Evolutionary conservation across 495 filamentous ascomycete genomes (phyloP), one percentile per base, ranked within the genome.

Genomic region (Penicillium diatomitis): DNA sequence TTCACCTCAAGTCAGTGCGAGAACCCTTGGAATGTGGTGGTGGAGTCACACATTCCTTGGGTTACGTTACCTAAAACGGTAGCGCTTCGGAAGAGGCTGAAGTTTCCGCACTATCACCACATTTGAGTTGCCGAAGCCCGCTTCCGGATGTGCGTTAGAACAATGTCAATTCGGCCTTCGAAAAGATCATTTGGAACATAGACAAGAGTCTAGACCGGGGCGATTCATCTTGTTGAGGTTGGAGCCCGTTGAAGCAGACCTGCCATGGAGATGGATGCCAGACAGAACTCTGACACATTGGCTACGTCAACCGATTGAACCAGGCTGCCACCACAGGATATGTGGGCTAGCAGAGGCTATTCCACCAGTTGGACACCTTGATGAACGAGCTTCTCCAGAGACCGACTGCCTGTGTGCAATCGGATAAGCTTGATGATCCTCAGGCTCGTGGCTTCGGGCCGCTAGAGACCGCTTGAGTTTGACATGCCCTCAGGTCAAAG

Each of bases 121-220:
- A 42, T 42, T 31, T 9, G 20, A 31, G 30, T 5, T 41, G 38
- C 50, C 52, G 50, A 43, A 53, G 54, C 56, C 56, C 59, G 54
- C 51, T 60, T 57, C 53, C 60, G 57, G 55, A 12, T 46, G 41
- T 20, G 20, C 44, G 42, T 39, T 11, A 45, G 41, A 53, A 52
- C 42, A 47, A 50, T 33, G 27, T 32, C 41, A n/a, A 31, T 39
- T 33, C 3, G 31, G 30, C 8, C 42, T 20, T 20, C 20, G 20
- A 20, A 20, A 20, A 31, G n/a, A 32, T 4, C 32, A 10, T 20
- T 29, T 27, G 8, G 31, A 34, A 44, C 5, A 8, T 5, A 35
- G 6, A 32, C 42, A 50, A 47, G 44, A 20, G 31, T 51, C 58
- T 53, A 53, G 45, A 49, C 42, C 49, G 11, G 20, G 40, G 27